Evolutionary conservation across 352 stramenopile species (phyloP).

Genomic region (Phytophthora melonis): DNA sequence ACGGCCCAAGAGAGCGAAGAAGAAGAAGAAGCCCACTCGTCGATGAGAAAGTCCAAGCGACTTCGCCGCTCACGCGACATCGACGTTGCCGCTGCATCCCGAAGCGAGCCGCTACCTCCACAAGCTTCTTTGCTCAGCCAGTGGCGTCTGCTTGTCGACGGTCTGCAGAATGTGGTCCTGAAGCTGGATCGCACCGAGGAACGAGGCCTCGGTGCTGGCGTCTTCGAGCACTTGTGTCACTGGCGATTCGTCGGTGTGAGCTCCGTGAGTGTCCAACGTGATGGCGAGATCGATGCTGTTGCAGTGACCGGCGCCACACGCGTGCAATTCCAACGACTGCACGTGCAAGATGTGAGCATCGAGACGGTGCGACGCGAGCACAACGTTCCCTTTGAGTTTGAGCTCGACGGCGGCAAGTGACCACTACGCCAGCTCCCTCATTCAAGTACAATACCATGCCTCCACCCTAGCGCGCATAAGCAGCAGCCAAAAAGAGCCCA

Average conservation of each 20-base stretch:
- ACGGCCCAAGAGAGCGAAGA: background rate
- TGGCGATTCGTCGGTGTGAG: slow-evolving; percentile 43
- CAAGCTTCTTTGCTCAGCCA: slow-evolving; percentile 37
- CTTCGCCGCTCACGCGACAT: slow-evolving; percentile 16
- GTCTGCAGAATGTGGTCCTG: slow-evolving; percentile 47
- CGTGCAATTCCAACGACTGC: slow-evolving; percentile 35
- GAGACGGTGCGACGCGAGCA: slow-evolving; percentile 17
- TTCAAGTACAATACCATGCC: slow-evolving; percentile 1
- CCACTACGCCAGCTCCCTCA: background rate
- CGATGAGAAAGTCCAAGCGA: slow-evolving; percentile 24
- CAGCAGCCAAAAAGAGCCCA: slow-evolving; percentile 14
- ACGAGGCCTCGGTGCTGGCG: slow-evolving; percentile 8
- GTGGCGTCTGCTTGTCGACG: slow-evolving; percentile 47
- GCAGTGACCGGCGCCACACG: slow-evolving; percentile 39
- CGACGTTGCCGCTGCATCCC: slow-evolving; percentile 17
- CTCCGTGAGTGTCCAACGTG: slow-evolving; percentile 26
- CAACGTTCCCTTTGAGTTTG: slow-evolving; percentile 20
- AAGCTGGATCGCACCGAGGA: slow-evolving; percentile 36
- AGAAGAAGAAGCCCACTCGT: background rate
- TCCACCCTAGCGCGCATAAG: no score
- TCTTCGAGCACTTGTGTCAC: slow-evolving; percentile 28
- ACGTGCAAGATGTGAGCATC: slow-evolving; percentile 30
- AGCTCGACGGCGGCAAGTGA: background rate
- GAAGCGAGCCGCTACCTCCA: background rate
- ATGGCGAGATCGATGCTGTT: slow-evolving; percentile 24